Percentiles rank a stretch among this genome's conserved stretches.
phyloP scores from a whole-genome alignment of 1,284 basidiomycete genomes.

The Hortiboletus rubellus region DNA sequence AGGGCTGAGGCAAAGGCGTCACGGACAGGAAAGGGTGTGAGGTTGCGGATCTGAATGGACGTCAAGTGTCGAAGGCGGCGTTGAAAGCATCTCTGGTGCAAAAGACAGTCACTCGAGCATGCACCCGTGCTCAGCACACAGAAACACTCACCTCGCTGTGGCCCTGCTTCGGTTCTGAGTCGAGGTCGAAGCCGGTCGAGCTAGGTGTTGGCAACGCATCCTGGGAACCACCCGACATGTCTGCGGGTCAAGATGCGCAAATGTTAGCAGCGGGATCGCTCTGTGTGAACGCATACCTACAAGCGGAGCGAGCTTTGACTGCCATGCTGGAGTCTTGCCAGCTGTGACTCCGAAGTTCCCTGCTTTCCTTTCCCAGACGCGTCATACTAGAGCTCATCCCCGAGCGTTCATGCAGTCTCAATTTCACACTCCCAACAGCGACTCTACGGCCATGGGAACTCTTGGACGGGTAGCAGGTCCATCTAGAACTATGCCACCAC shows the following conservation, averaged over 20 bases:
- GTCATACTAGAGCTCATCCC: neutral
- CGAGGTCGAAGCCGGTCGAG: constrained; percentile 18
- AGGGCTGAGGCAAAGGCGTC: constrained; percentile 75
- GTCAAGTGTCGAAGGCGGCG: constrained; percentile 74
- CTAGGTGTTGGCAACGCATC: constrained; percentile 16
- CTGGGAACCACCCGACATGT: constrained; percentile 24
- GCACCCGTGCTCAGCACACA: neutral
- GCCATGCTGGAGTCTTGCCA: constrained; percentile 1
- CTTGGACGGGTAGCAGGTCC: constrained; percentile 6
- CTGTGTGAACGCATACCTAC: constrained; percentile 7
- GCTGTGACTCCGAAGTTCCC: neutral
- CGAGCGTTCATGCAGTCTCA: constrained; percentile 17
- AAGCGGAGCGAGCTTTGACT: constrained; percentile 2
- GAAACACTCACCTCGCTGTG: constrained; percentile 19
- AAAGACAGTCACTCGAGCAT: neutral
- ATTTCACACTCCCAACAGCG: constrained; percentile 21
- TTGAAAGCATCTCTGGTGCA: constrained; percentile 39
- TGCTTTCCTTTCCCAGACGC: constrained; percentile 29
- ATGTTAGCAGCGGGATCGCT: neutral
- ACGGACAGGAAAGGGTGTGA: constrained; percentile 77
- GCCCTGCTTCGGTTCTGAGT: constrained; percentile 11
- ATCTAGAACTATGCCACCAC: constrained; percentile 55
- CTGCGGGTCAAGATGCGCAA: constrained; percentile 2
- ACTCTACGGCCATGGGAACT: constrained; percentile 16
- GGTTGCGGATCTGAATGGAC: constrained; percentile 72